Evolutionary conservation across 116 monocot genomes (phyloP), one percentile per base, ranked within the genome.

Genomic region (Cymodocea nodosa): DNA sequence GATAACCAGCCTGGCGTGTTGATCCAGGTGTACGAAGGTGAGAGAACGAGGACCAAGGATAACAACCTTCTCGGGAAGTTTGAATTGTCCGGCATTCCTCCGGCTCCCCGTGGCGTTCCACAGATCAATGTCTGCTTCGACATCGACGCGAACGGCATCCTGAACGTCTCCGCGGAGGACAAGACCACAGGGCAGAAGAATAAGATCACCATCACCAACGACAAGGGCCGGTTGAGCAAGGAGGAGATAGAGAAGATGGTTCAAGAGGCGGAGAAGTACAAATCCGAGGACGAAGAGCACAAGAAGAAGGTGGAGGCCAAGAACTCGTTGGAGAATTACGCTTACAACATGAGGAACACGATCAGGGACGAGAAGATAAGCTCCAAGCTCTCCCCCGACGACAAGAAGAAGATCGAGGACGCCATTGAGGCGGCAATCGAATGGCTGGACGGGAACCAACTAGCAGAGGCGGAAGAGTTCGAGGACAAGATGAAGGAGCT

Each of bases 401-500:
- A 68, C 48, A 74, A 62, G 68, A 74, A 74, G 68, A 68, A 68
- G 53, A 81, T 83, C 9, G 81, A 81, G 78, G 83, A 83, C 60
- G 80, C 83, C 0, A 83, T 83, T 25, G 68, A 76, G 18, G 72
- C 75, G 78, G 77, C 83, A 0, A 80, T 83, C 59, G 69, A 74
- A 14, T 87, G 87, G 87, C 71, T 78, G 20, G 83, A 87, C 22
- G 22, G 55, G 48, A 87, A 87, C 71, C 83, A 87, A 74, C 67
- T 87, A 5, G 87, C 81, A 0, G 78, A 83, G 71, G 78, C 68
- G 2, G 80, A 81, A 15, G 87, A 83, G 51, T 87, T 81, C 17
- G 78, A 87, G 24, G 79, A 82, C 66, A 82, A 77, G 76, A 80
- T 80, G 80, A 90, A 85, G 83, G 82, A 89, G 63, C 78, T 85